Base-by-base conservation (phyloP, 345 rosid genomes). In the Boechera stricta region DNA sequence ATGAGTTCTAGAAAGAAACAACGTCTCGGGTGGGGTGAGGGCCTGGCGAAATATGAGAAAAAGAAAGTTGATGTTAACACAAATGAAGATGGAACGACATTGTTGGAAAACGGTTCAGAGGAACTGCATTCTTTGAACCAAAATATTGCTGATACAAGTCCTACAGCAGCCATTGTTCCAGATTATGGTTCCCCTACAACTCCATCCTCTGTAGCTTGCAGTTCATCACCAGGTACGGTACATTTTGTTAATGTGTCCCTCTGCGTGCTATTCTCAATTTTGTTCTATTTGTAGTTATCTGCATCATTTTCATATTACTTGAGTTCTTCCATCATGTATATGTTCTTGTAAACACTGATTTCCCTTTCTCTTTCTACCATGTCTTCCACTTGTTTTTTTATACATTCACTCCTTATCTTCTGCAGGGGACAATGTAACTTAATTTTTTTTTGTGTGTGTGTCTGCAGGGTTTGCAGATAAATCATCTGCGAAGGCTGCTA, bases 21-120 rank as follows among this genome's bases (percentile, higher is more conserved):
- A 31, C 95, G 99, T 66, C 94, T 96, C 11, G 87, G 87, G 38
- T 96, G 98, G 98, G 99, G 99, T 41, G 97, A 96, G 75, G 99
- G 99, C 32, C 85, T 96, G 81, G 98, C 98, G 3, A 93, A 93
- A 78, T 96, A 87, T 74, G 99, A 96, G 83, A 93, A 88, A 73
- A 91, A 90, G 86, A 91, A 84, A 80, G 98, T 91, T 82, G 97
- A 90, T 68, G 81, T 82, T 70, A 79, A 68, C 79, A 72, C 42
- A 69, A 77, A 42, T 53, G 85, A 85, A 81, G 89, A 82, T 83
- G 89, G 78, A 49, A 61, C 49, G n/a, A 67, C 64, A 11, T 16
- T 75, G 72, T 74, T 74, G 57, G 70, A 77, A 56, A 66, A 74
- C 42, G 78, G 72, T 62, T 16, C 52, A 5, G 97, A 88, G 48